A percentile compares a stretch with the other conserved stretches of the same genome.
Evolutionary conservation across 495 filamentous ascomycete genomes (phyloP).

Genomic region (Neurospora sp.): DNA sequence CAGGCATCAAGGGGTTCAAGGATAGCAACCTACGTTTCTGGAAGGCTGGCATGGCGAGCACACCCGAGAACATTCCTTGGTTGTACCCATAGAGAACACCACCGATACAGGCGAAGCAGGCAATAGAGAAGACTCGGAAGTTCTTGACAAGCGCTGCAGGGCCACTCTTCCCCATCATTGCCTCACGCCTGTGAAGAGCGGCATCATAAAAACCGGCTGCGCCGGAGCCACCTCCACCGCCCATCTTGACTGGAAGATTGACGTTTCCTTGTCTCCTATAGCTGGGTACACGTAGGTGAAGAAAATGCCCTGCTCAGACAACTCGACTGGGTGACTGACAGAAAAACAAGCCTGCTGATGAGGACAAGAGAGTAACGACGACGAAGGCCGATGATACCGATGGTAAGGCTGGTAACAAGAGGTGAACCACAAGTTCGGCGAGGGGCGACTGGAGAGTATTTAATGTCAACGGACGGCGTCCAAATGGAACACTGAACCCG

Average conservation of each 20-base stretch:
- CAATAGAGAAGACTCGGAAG: conserved; percentile 59
- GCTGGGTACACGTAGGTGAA: background rate
- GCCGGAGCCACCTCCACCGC: conserved; percentile 24
- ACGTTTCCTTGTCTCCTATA: background rate
- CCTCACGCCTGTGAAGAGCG: conserved; percentile 53
- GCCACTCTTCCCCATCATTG: conserved; percentile 53
- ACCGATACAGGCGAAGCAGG: conserved; percentile 69
- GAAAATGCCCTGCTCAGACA: background rate
- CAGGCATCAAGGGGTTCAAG: background rate
- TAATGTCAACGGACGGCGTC: background rate
- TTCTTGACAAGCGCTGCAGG: conserved; percentile 58
- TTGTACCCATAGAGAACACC: conserved; percentile 60
- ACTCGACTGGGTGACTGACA: background rate
- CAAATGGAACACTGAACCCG: background rate
- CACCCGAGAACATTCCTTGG: conserved; percentile 71
- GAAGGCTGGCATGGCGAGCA: conserved; percentile 54
- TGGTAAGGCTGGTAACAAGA: background rate
- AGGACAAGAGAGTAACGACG: too few species aligned
- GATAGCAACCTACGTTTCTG: conserved; percentile 27
- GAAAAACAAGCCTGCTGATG: background rate
- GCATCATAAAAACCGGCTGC: conserved; percentile 46
- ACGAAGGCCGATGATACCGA: background rate
- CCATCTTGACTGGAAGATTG: conserved; percentile 13
- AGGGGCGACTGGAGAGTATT: background rate
- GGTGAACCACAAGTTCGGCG: background rate